A percentile compares a stretch with the other conserved stretches of the same genome.
These are phyloP conservation scores for Nigrograna mackinnonii DNA, from an alignment of 2,329 filamentous ascomycete species.

Conservation along the genomic window DNA sequence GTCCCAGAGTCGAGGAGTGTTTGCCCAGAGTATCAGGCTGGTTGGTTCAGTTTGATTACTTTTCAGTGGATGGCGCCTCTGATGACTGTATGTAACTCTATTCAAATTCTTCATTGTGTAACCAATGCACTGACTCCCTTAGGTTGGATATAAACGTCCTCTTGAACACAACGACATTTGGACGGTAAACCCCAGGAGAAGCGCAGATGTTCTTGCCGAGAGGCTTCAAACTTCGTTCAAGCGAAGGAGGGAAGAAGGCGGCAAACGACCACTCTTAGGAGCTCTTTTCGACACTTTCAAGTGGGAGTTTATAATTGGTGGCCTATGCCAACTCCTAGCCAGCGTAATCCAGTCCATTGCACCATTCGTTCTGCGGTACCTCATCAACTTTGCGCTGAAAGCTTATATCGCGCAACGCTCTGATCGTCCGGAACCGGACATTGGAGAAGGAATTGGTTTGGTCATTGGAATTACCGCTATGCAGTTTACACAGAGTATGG, in stretches of 20 bases:
- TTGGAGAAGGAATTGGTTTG: conserved; percentile 78
- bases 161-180: conserved; percentile 87
- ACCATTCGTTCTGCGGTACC: conserved; percentile 81
- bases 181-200: conserved; percentile 80
- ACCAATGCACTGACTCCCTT: conserved; percentile 8
- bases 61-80: conserved; percentile 91
- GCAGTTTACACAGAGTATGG: conserved; percentile 81
- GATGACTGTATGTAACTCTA: conserved; percentile 59
- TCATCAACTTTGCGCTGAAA: conserved; percentile 82
- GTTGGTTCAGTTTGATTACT: conserved; percentile 73
- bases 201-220: conserved; percentile 69
- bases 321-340: conserved; percentile 73
- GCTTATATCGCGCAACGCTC: conserved; percentile 70
- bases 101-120: conserved; percentile 2
- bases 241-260: conserved; percentile 66
- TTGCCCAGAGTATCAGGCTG: conserved; percentile 73
- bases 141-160: conserved; percentile 83
- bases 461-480: conserved; percentile 83
- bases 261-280: conserved; percentile 74
- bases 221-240: conserved; percentile 72
- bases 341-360: conserved; percentile 75
- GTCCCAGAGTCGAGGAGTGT: conserved; percentile 56
- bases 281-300: conserved; percentile 87
- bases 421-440: conserved; percentile 62
- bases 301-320: conserved; percentile 82